phyloP scores from a whole-genome alignment of 495 filamentous ascomycete species.

The Penicillium parvum region DNA sequence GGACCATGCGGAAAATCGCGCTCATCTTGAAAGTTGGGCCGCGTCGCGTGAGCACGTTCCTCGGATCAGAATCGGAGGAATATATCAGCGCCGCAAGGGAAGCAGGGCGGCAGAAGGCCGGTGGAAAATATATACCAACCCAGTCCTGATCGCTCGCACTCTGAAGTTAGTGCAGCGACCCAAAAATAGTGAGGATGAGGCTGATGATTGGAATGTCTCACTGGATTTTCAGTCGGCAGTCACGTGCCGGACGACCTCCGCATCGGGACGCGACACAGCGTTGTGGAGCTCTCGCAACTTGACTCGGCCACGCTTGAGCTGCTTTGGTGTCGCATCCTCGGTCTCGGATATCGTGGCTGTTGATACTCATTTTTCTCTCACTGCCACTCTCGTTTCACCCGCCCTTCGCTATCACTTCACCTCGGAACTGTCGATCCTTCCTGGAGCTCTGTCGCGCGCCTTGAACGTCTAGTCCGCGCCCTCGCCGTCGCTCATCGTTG shows the following conservation, averaged over 20 bases:
- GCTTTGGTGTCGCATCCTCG: background rate
- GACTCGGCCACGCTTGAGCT: background rate
- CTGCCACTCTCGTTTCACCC: background rate
- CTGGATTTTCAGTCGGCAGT: slow-evolving; percentile 17
- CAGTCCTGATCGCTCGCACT: too few relatives aligned
- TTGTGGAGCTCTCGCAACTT: slow-evolving; percentile 1
- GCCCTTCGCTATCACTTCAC: background rate
- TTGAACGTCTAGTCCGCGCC: too few relatives aligned
- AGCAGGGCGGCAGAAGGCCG: slow-evolving; percentile 2
- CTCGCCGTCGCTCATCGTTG: background rate
- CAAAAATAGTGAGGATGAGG: slow-evolving; percentile 13
- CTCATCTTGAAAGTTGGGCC: slow-evolving; percentile 29
- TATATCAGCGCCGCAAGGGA: slow-evolving; percentile 8
- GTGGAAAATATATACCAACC: background rate
- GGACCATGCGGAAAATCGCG: slow-evolving; percentile 38
- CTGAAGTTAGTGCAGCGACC: too few relatives aligned
- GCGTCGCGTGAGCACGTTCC: slow-evolving; percentile 13
- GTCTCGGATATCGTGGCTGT: background rate
- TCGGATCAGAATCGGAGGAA: background rate
- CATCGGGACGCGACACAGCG: slow-evolving; percentile 18
- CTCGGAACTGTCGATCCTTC: background rate
- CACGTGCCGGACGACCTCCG: slow-evolving; percentile 24
- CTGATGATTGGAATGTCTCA: slow-evolving; percentile 10
- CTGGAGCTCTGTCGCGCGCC: slow-evolving; percentile 5
- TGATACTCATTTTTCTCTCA: background rate